These are phyloP conservation scores for Chrysophaeum taylorii DNA, from an alignment of 352 stramenopile species.

Conservation along the genomic window DNA sequence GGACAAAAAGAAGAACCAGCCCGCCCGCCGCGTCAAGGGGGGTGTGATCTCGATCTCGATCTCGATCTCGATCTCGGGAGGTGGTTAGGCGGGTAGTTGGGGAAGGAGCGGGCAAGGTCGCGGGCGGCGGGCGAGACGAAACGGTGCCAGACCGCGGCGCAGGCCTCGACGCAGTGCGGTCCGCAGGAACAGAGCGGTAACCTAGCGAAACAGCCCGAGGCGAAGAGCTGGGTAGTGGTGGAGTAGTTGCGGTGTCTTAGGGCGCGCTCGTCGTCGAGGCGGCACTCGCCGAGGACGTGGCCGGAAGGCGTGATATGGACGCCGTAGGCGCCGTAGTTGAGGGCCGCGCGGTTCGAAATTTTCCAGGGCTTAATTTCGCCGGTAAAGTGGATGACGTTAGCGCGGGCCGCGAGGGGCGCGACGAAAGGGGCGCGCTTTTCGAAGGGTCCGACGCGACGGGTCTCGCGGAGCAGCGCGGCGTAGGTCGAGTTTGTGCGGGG, in stretches of 20 bases:
- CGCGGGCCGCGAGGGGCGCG: neutral
- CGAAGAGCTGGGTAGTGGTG: neutral
- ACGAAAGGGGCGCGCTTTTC: neutral
- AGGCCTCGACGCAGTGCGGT: neutral
- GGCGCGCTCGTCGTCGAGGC: neutral
- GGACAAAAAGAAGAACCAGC: too few species aligned
- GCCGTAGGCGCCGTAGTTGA: neutral
- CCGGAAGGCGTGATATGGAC: neutral
- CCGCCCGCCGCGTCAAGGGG: too few species aligned
- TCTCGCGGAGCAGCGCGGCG: neutral
- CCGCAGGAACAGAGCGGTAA: neutral
- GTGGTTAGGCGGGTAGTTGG: too few species aligned
- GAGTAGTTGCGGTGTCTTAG: neutral
- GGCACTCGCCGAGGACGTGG: neutral
- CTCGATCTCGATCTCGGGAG: too few species aligned
- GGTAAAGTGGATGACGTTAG: slow-evolving; percentile 2
- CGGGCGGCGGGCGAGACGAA: neutral
- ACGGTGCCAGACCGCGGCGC: neutral
- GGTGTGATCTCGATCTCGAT: too few species aligned
- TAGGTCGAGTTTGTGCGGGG: neutral
- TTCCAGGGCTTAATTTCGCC: slow-evolving; percentile 3
- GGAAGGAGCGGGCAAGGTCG: neutral
- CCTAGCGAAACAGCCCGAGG: neutral
- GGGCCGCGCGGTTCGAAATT: neutral
- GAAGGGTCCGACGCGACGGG: neutral